Base-by-base conservation (phyloP, 345 rosid species). In the Gynandropsis gynandra region DNA sequence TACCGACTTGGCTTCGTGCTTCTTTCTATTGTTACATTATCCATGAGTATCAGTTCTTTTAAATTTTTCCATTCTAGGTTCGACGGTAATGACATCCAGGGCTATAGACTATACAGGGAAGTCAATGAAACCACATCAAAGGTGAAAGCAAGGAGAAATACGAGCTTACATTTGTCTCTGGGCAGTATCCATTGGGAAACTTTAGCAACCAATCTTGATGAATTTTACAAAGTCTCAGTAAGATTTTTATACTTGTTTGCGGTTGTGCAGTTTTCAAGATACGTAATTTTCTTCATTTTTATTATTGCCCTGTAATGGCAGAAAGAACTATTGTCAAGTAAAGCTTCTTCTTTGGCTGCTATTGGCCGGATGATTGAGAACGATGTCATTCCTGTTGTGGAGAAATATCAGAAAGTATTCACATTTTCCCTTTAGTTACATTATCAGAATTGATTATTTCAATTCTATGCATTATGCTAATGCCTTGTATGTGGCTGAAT, bases 31-130 rank as follows among this genome's bases (percentile, higher is more conserved):
- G 57, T 51, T 42, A 40, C 54, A 32, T 71, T 10, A n/a, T 48
- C 59, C 41, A 8, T 67, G 64, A 41, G 36, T 4, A 21, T 13
- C 29, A 24, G 29, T 24, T 5, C 37, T 69, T 48, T 57, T 27
- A 33, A 32, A 32, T 55, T 21, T 63, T 10, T 24, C 31, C 7
- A 6, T 38, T 49, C 43, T 50, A 85, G 95, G 95, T 80, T 64
- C 32, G 97, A 89, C 56, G 97, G 88, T 47, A 73, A 64, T 78
- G 54, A 76, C 50, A 64, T 59, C 41, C 67, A 70, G 21, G 97
- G 96, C 27, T 75, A 86, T 61, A 81, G 97, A 74, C 52, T 89
- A 65, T 89, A 89, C 64, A 78, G 45, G 69, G 94, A 77, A 64
- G 71, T 75, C 24, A 67, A 46, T 16, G 72, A 66, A 57, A 40